Base-by-base conservation (phyloP, 176 grass and related monocot genomes). In the Oryza longistaminata region DNA sequence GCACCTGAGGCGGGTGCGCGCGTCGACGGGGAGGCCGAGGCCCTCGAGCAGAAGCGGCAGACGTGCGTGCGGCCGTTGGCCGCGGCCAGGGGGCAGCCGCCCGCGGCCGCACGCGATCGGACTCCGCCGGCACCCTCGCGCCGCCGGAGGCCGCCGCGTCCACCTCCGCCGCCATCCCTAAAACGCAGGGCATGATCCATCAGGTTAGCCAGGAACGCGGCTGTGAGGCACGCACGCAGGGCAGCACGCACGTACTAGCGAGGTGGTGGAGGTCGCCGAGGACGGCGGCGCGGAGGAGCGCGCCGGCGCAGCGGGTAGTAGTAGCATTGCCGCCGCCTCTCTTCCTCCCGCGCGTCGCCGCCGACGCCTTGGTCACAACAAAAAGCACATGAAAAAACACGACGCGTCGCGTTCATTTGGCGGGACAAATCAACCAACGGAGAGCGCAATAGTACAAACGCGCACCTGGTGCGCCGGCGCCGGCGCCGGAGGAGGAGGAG, bases 131-230 rank as follows among this genome's bases (percentile, higher is more conserved):
- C 80, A 15, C 67, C 68, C 15, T 37, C 15, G 15, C 25, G 15
- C 37, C 25, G 24, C 81, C 14, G 1, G 9, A 35, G 10, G 69
- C 16, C 37, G 35, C 49, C 49, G 50, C 49, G 9, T 60, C 50
- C n/a, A 82, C 0, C 52, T 82, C 80, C 68, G 27, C 37, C 53
- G 53, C 81, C 81, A 64, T 83, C 70, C 69, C 81, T 82, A 1
- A 10, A 72, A 3, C 17, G 16, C 71, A 73, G 7, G 7, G 39
- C 1, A 1, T 40, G 39, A 1, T 1, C 39, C 39, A 8, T 0
- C 39, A 40, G 39, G 39, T 40, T 40, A 40, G 39, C 39, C 39
- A 40, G 39, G 39, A 40, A 40, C 1, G 39, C 39, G 7, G 39
- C 39, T 40, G 39, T 40, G 39, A 40, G 39, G 6, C 39, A 40